Evolutionary conservation across 495 filamentous ascomycete species (phyloP), one percentile per base, ranked within the genome.

Genomic region (Penicillium malachiteum): DNA sequence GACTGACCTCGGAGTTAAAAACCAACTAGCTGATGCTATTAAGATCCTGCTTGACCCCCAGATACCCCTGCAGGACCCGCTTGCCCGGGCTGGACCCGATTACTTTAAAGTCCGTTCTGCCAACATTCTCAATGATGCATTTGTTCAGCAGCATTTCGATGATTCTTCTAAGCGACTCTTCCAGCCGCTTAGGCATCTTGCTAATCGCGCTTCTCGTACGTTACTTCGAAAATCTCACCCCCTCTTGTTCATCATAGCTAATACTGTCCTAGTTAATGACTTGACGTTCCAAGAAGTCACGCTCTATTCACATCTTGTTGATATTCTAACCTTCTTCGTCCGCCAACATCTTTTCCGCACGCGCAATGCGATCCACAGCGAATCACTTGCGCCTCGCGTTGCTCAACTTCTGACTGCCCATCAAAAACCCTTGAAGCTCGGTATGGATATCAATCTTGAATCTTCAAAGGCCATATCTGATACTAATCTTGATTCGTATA

Each of bases 271-370:
- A 87, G 84, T 89, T 65, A 71, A 79, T 64, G 75, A 82, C 57
- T 72, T 90, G 48, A 82, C 77, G 13, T 85, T 92, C 54, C 84
- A 92, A 56, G 89, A 97, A 68, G 91, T 94, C 21, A 88, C 91
- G 7, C 77, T 97, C 30, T 94, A 92, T 72, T 84, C 86, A 12
- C 92, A 97, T 69, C 79, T 98, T 46, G 90, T 97, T 48, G 94
- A 98, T 65, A 92, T 96, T 37, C 82, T 98, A 26, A 95, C 89
- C 65, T 97, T 96, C 71, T 96, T 96, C 70, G 86, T 96, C 60
- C 88, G 92, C 44, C 88, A 92, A 60, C 93, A 97, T 67, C 79
- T 87, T 31, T 88, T 88, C 66, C 84, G 90, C 53, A 92, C 87
- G 68, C 94, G 93, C 70, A 90, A 85, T 66, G 95, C 96, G 66